These are phyloP conservation scores for Russula sp. DNA, from an alignment of 768 basidiomycete species.

Conservation along the genomic window DNA sequence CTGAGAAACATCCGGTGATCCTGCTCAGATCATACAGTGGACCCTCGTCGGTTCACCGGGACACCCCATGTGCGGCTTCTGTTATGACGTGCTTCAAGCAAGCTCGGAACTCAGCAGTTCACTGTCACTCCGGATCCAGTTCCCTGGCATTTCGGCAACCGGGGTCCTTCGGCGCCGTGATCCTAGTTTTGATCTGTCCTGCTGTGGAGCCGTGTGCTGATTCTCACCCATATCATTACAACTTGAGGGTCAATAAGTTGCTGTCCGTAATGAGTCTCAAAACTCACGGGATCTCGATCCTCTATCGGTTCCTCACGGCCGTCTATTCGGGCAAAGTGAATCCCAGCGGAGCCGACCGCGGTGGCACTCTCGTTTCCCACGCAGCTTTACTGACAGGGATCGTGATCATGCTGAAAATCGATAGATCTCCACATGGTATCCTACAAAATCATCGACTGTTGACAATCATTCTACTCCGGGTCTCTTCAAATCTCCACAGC, in stretches of 20 bases:
- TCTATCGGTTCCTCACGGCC: not conserved
- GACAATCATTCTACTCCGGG: not conserved
- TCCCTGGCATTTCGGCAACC: not conserved
- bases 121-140: not conserved
- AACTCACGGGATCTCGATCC: slow-evolving; percentile 6
- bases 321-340: not conserved
- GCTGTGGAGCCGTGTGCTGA: not conserved
- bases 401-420: too few relatives aligned
- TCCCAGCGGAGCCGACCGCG: not conserved
- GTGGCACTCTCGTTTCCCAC: not conserved
- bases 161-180: not conserved
- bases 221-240: not conserved
- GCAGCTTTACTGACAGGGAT: too few relatives aligned
- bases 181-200: not conserved
- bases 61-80: slow-evolving; percentile 9
- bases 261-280: not conserved
- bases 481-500: not conserved
- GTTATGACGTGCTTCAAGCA: slow-evolving; percentile 10
- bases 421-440: not conserved
- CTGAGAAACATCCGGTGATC: not conserved
- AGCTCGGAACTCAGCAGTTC: slow-evolving; percentile 2
- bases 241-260: not conserved
- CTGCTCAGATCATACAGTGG: slow-evolving; percentile 1
- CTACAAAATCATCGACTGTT: not conserved
- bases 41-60: slow-evolving; percentile 1